A percentile compares a stretch with the other conserved stretches of the same genome.
phyloP scores from a whole-genome alignment of 75 land plant species.

The Ceratopteris richardii region DNA sequence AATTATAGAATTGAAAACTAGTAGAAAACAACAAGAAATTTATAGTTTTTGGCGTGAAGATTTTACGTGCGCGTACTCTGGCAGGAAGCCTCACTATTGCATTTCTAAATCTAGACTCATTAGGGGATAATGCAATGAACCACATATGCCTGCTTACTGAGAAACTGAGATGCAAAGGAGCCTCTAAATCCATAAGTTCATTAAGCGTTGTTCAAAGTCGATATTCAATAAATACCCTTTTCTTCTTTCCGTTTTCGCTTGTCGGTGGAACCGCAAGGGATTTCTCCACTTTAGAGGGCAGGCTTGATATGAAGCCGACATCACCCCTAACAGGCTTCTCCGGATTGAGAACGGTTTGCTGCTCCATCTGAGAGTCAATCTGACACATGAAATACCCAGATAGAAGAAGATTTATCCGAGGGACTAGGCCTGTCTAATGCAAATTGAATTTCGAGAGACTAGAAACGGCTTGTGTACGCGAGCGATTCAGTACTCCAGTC shows the following conservation, averaged over 20 bases:
- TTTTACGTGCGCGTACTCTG: too few species aligned
- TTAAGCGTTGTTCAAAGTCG: too few species aligned
- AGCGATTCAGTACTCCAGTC: not conserved
- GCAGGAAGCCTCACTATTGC: too few species aligned
- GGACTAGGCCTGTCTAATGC: not conserved
- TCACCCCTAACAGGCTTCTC: too few species aligned
- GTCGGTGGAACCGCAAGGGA: not conserved
- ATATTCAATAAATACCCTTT: too few species aligned
- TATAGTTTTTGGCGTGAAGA: too few species aligned
- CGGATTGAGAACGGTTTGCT: not conserved
- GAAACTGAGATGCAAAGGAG: not conserved
- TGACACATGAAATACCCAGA: slow-evolving; percentile 1
- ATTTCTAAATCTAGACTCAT: too few species aligned
- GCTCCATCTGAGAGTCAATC: not conserved
- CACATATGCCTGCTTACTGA: not conserved
- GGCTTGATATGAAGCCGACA: too few species aligned
- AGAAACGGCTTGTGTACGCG: not conserved
- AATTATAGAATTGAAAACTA: too few species aligned
- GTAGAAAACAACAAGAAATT: too few species aligned
- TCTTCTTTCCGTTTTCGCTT: not conserved
- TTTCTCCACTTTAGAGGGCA: not conserved
- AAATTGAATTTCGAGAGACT: not conserved
- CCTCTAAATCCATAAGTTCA: not conserved
- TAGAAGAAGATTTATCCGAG: not conserved
- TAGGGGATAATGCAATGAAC: too few species aligned